Evolutionary conservation across 805 yeast genomes (phyloP), one percentile per base, ranked within the genome.

Genomic region (Barnettozyma populi): DNA sequence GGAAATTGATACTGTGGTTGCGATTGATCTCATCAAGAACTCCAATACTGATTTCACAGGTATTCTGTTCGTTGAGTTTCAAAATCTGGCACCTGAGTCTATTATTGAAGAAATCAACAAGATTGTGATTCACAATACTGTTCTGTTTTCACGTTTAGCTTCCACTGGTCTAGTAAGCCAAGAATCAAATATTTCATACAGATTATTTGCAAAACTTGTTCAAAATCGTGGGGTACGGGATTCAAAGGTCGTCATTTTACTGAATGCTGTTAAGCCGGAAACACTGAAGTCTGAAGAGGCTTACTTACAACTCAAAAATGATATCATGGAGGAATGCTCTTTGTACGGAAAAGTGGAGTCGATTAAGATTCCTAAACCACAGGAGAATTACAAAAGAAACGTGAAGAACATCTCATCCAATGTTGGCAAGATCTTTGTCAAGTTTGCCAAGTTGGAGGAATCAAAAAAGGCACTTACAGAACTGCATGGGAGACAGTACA

Each of bases 361-460:
- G 4, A 65, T 87, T 1, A 73, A 72, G 47, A 77, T 89, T 16
- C 90, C 94, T 0, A 72, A 75, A 54, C 90, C 80, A 58, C 51
- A 62, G 16, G 57, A 60, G 2, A 69, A 67, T 37, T 71, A 67
- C 57, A 71, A 70, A 44, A 65, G 75, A 60, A 72, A 78, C 58
- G 57, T 74, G 54, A 68, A 73, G 60, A 66, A 67, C 42, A 57
- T 66, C 4, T 69, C 71, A 34, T 72, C 84, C 2, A 87, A 86
- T 6, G 73, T 82, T 42, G 96, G 97, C 0, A 83, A 79, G 52
- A 73, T 89, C 0, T 89, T 73, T 62, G 78, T 86, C 20, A 79
- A 83, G 62, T 90, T 85, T 64, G 72, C 70, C 1, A 68, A 69
- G 11, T 64, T 70, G 2, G 75, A 75, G 2, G 65, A 67, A 2